Conservation (phyloP, 495 filamentous ascomycete species). For the Xylaria bambusicola region DNA sequence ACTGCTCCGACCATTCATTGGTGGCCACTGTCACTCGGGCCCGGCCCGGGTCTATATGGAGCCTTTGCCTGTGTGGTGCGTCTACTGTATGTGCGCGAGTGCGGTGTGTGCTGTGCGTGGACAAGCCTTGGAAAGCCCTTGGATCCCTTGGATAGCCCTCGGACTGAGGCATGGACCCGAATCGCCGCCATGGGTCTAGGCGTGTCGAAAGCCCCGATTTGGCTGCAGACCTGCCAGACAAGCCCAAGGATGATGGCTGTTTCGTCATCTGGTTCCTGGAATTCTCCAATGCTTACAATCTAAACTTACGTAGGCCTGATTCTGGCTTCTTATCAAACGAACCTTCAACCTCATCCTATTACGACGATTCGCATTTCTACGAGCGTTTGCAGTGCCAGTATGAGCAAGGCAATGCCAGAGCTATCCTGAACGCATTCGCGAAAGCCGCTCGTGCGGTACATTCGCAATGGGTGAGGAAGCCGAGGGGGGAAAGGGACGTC, state of each 20-base stretch:
- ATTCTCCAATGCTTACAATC: slow-evolving; percentile 32
- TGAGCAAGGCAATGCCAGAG: slow-evolving; percentile 19
- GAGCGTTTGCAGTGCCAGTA: slow-evolving; percentile 25
- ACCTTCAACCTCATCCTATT: slow-evolving; percentile 17
- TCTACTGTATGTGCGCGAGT: no score
- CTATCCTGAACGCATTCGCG: slow-evolving; percentile 24
- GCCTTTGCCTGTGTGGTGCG: not conserved
- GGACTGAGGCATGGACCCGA: slow-evolving; percentile 10
- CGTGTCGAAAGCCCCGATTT: not conserved
- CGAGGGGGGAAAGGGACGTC: slow-evolving; percentile 19
- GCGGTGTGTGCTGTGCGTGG: no score
- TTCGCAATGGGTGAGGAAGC: slow-evolving; percentile 32
- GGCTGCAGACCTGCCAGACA: slow-evolving; percentile 6
- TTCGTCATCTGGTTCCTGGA: slow-evolving; percentile 37
- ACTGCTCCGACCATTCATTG: slow-evolving; percentile 6
- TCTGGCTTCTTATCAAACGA: slow-evolving; percentile 22
- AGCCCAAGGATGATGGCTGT: slow-evolving; percentile 13
- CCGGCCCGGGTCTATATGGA: slow-evolving; percentile 1
- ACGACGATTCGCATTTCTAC: slow-evolving; percentile 29
- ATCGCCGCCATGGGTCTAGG: slow-evolving; percentile 4
- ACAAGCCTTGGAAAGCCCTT: no score
- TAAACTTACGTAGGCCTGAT: slow-evolving; percentile 28
- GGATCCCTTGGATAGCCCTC: no score
- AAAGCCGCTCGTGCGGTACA: slow-evolving; percentile 28
- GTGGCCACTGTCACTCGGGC: not conserved